Evolutionary conservation across 257 asterid genomes (phyloP).

Genomic region (Solanum sejunctum): DNA sequence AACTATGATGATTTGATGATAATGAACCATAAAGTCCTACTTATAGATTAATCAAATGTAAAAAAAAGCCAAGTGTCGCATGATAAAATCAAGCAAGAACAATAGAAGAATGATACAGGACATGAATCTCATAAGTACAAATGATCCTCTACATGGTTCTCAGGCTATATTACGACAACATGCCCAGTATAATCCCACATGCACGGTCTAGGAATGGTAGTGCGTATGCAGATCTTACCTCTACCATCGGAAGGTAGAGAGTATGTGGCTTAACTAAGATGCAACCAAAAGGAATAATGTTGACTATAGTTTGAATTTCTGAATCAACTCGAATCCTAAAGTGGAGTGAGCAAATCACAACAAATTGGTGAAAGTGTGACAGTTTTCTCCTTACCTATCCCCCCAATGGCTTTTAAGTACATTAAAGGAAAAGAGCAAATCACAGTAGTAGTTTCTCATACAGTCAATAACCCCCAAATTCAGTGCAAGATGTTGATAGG

Average conservation of each 20-base stretch:
- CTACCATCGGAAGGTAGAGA: background rate
- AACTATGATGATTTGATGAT: background rate
- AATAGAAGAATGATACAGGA: background rate
- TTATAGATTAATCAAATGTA: background rate
- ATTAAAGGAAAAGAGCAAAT: background rate
- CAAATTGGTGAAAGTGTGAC: background rate
- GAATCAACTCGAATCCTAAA: background rate
- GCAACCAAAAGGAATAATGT: background rate
- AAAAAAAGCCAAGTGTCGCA: background rate
- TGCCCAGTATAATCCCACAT: no score
- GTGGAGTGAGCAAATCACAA: background rate
- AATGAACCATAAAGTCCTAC: background rate
- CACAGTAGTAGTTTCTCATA: slow-evolving; percentile 4
- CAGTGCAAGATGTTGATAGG: slow-evolving; percentile 41
- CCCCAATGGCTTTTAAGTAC: background rate
- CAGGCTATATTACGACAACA: background rate
- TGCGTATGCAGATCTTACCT: background rate
- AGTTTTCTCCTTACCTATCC: background rate
- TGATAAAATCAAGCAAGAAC: background rate
- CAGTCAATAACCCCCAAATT: slow-evolving; percentile 15
- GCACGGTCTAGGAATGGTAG: background rate
- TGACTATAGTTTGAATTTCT: background rate
- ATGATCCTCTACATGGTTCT: background rate
- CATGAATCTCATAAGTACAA: background rate
- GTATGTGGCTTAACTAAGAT: background rate